Evolutionary conservation across 345 rosid genomes (phyloP).

Genomic region (Syzygium jambos): DNA sequence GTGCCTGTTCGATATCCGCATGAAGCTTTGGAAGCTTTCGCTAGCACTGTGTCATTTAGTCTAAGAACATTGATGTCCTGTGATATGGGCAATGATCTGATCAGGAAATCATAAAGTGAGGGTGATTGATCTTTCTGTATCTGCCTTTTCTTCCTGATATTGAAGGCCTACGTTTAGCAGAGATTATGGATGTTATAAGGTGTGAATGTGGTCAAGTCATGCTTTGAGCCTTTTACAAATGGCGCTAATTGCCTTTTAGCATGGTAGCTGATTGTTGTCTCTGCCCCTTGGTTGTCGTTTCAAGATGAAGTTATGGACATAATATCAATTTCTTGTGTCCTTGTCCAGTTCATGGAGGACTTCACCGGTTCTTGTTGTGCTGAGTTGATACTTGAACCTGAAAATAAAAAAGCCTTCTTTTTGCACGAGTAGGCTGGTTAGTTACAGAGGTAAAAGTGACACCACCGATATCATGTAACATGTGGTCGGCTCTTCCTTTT

Average conservation of each 20-base stretch:
- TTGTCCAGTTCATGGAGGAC: not conserved
- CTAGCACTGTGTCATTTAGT: not conserved
- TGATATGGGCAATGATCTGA: not conserved
- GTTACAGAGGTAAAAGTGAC: not conserved
- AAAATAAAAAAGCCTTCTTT: not conserved
- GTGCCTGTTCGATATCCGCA: not conserved
- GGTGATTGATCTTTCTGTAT: not conserved
- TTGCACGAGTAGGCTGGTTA: not conserved
- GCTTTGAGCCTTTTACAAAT: not conserved
- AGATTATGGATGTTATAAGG: not conserved
- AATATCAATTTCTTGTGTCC: not conserved
- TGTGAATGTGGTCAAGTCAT: not conserved
- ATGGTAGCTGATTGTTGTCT: not conserved
- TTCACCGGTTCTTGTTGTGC: not conserved
- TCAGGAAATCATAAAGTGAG: not conserved
- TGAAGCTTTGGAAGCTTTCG: not conserved
- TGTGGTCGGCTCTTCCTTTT: not conserved
- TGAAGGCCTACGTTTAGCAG: not conserved
- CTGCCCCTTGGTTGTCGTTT: not conserved
- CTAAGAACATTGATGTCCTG: not conserved
- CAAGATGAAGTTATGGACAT: not conserved
- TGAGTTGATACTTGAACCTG: not conserved
- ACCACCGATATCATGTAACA: not conserved
- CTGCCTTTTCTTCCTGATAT: not conserved
- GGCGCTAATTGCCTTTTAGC: not conserved